Percentiles rank a stretch among this genome's conserved stretches.
Conservation (phyloP, 352 stramenopile species). For the Saprolegnia parasitica region DNA sequence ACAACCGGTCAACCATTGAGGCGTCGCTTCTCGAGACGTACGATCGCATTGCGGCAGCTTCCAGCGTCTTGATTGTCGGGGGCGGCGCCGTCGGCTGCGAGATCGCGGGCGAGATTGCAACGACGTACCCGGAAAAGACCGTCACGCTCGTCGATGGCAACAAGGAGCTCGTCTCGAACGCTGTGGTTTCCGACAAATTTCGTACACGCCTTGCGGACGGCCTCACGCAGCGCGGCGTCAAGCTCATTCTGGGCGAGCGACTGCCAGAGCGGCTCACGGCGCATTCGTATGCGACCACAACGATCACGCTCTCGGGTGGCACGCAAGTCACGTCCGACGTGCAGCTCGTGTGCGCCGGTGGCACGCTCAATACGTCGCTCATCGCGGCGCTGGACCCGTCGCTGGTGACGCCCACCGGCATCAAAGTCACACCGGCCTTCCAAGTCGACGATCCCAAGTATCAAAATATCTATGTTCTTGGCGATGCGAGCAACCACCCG, state of each 20-base stretch:
- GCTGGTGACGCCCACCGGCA: constrained; percentile 36
- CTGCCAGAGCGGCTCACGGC: constrained; percentile 39
- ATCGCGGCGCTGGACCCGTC: constrained; percentile 40
- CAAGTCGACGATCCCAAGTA: constrained; percentile 47
- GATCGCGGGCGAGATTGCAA: constrained; percentile 54
- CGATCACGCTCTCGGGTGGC: constrained; percentile 42
- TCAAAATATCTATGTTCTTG: constrained; percentile 49
- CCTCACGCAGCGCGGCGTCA: constrained; percentile 42
- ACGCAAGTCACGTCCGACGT: constrained; percentile 51
- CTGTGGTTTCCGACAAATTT: constrained; percentile 50
- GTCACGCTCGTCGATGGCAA: constrained; percentile 52
- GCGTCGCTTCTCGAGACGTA: constrained; percentile 35
- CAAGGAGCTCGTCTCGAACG: constrained; percentile 36
- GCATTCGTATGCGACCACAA: constrained; percentile 40
- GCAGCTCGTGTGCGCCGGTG: constrained; percentile 47
- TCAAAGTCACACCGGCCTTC: constrained; percentile 47
- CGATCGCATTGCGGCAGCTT: constrained; percentile 37
- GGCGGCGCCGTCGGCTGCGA: constrained; percentile 55
- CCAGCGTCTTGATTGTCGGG: constrained; percentile 49
- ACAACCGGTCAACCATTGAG: constrained; percentile 32
- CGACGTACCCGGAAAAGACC: constrained; percentile 48
- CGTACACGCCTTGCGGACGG: constrained; percentile 34
- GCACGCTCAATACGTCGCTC: constrained; percentile 31
- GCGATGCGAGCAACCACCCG: constrained; percentile 48
- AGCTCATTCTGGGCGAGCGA: constrained; percentile 52